phyloP scores from a whole-genome alignment of 2,329 filamentous ascomycete genomes.

The Botrytis aclada region DNA sequence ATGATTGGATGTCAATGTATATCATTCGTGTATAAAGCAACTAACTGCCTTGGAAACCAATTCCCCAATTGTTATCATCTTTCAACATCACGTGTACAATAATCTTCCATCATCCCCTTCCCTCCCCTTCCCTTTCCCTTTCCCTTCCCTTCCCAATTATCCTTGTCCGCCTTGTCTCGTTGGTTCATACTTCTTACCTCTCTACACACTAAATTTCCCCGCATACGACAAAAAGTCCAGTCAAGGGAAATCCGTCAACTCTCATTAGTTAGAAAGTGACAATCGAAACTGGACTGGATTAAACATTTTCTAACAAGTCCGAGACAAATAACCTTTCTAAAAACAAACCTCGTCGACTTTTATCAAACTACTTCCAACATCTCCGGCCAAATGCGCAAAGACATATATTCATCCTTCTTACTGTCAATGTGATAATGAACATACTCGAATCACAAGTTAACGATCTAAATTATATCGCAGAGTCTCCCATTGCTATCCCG shows the following conservation, averaged over 20 bases:
- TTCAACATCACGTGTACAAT: not conserved
- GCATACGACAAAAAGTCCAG: not conserved
- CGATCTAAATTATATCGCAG: conserved; percentile 36
- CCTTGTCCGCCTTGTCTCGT: not conserved
- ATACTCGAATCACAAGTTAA: conserved; percentile 37
- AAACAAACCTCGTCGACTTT: not conserved
- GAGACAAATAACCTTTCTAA: not conserved
- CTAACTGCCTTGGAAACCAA: too few species aligned
- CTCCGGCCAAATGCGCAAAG: not conserved
- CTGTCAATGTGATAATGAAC: conserved; percentile 37
- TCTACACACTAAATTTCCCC: not conserved
- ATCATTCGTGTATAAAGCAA: not conserved
- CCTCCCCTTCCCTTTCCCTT: too few species aligned
- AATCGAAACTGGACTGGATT: not conserved
- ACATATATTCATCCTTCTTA: not conserved
- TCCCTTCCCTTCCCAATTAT: not conserved
- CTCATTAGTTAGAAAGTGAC: not conserved
- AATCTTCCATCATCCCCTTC: not conserved
- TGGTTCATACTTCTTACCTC: not conserved
- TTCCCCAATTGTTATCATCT: not conserved
- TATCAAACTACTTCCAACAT: not conserved
- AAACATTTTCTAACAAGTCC: not conserved
- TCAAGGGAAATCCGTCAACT: not conserved
- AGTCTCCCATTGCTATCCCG: conserved; percentile 32
- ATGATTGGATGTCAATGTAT: not conserved